phyloP scores from a whole-genome alignment of 139 green algal genomes.

The Chlorella ohadii region DNA sequence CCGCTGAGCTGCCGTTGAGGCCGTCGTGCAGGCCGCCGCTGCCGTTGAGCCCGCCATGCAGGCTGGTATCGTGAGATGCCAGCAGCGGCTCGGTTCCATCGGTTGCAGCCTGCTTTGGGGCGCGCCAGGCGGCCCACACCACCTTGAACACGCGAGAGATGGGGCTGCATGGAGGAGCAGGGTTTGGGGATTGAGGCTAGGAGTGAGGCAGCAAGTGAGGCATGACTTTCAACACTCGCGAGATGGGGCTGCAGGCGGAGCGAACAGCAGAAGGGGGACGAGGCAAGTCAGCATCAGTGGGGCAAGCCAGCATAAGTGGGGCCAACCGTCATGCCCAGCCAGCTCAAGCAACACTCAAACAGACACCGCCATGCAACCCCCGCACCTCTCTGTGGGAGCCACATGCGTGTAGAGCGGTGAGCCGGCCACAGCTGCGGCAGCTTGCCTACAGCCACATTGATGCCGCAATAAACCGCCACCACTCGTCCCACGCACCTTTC shows the following conservation, averaged over 20 bases:
- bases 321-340: too few relatives aligned
- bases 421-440: neutral
- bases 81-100: neutral
- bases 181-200: too few relatives aligned
- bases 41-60: neutral
- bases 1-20: neutral
- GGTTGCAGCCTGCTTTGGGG: slow-evolving; percentile 35
- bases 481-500: slow-evolving; percentile 63
- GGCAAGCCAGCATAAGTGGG: too few relatives aligned
- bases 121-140: slow-evolving; percentile 67
- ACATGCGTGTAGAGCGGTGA: too few relatives aligned
- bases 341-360: too few relatives aligned
- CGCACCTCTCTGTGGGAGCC: slow-evolving; percentile 73
- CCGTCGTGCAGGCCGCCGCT: neutral
- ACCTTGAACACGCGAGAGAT: slow-evolving; percentile 87
- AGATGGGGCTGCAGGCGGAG: slow-evolving; percentile 66
- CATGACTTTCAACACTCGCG: slow-evolving; percentile 85
- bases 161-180: too few relatives aligned
- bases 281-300: too few relatives aligned
- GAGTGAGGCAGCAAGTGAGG: too few relatives aligned
- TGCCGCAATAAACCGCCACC: too few relatives aligned
- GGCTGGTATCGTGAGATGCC: neutral
- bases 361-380: too few relatives aligned
- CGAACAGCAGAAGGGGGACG: too few relatives aligned
- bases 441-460: neutral